Evolutionary conservation across 495 filamentous ascomycete species (phyloP).

Genomic region (Talaromyces borbonicus): DNA sequence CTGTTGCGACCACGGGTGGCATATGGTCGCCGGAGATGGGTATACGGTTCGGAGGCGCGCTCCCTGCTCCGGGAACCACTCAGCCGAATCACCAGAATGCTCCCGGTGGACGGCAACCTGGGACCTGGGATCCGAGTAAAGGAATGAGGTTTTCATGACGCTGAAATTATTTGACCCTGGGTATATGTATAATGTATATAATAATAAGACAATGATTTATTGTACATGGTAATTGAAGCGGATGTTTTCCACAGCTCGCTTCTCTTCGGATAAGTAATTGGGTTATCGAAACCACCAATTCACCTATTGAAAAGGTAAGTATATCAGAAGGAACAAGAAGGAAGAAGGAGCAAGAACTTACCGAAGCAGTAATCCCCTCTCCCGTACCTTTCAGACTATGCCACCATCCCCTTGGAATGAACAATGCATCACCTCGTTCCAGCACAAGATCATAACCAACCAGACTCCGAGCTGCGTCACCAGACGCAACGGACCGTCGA

Average conservation of each 20-base stretch:
- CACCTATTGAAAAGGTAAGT: conserved; percentile 34
- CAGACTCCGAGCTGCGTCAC: conserved; percentile 15
- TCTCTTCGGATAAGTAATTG: too few relatives aligned
- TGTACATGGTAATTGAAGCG: not conserved
- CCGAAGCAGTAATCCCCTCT: conserved; percentile 53
- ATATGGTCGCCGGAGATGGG: conserved; percentile 75
- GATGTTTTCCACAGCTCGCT: too few relatives aligned
- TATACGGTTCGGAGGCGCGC: conserved; percentile 53
- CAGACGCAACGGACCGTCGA: conserved; percentile 8
- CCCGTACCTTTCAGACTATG: conserved; percentile 78
- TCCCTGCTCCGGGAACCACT: conserved; percentile 10
- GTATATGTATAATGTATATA: conserved; percentile 5
- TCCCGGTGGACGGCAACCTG: conserved; percentile 9
- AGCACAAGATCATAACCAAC: conserved; percentile 49
- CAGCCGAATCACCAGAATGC: conserved; percentile 8
- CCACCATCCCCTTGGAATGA: conserved; percentile 93
- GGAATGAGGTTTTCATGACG: conserved; percentile 55
- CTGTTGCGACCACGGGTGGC: conserved; percentile 42
- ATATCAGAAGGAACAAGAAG: conserved; percentile 2
- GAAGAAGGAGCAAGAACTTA: conserved; percentile 26
- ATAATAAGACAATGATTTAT: not conserved
- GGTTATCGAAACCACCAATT: conserved; percentile 90
- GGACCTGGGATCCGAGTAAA: conserved; percentile 51
- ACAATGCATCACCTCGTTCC: conserved; percentile 60
- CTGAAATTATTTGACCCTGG: conserved; percentile 20